Evolutionary conservation across 2,329 filamentous ascomycete genomes (phyloP).

Genomic region (Neonectria hederae): DNA sequence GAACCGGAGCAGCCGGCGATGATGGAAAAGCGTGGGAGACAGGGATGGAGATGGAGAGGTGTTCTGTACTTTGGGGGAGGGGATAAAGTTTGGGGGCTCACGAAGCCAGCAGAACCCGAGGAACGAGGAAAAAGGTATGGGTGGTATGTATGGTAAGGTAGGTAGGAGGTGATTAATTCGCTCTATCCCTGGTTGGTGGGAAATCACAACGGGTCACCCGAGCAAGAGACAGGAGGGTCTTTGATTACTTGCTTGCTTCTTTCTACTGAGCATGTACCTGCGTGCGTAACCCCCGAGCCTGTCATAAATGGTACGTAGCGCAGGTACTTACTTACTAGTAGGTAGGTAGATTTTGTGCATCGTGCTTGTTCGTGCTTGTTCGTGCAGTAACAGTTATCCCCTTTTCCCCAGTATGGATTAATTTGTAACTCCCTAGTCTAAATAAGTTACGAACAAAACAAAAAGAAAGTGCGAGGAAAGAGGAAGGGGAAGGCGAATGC

Average conservation of each 20-base stretch:
- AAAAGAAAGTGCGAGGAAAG: background rate
- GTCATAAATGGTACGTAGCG: background rate
- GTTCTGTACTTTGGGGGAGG: background rate
- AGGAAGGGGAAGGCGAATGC: background rate
- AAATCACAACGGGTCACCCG: background rate
- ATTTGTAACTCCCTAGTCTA: too few species aligned
- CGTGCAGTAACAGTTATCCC: too few species aligned
- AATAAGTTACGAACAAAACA: too few species aligned
- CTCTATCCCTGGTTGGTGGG: constrained; percentile 4
- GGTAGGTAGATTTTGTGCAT: too few species aligned
- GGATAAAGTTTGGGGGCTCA: background rate
- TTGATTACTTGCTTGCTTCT: background rate
- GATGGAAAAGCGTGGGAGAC: background rate
- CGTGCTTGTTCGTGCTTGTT: too few species aligned
- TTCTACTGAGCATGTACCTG: too few species aligned
- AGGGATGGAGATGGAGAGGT: background rate
- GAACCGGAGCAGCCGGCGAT: background rate
- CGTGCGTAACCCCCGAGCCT: constrained; percentile 5
- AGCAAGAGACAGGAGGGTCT: background rate
- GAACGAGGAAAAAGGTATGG: background rate
- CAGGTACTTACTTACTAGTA: too few species aligned
- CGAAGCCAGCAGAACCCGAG: background rate
- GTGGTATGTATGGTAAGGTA: background rate
- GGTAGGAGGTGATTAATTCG: background rate
- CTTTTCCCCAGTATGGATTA: too few species aligned